Evolutionary conservation across 2,329 filamentous ascomycete species (phyloP), one percentile per base, ranked within the genome.

Genomic region (Fusarium transvaalense): DNA sequence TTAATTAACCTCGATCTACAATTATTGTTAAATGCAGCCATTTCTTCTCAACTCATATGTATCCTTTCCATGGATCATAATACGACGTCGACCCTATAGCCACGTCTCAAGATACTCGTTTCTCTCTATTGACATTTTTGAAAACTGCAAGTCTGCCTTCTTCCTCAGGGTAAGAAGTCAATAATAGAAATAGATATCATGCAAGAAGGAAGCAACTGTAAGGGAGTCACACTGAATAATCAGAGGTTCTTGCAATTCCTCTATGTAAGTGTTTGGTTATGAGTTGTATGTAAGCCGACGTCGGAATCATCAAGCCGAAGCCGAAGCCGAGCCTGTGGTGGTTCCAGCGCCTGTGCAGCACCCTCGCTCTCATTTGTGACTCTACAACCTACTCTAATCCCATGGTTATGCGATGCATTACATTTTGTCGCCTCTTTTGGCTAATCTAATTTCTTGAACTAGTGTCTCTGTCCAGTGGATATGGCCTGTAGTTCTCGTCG

Each of bases 321-420:
- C 61, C 56, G 62, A 65, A 46, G 48, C 62, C 54, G 62, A 56
- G 55, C 25, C 32, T 34, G 10, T 19, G 38, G 19, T 27, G 45
- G 17, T 27, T 43, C 32, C 10, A 53, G 19, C 21, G 15, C 23
- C 38, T 43, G 17, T 29, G 27, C n/a, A 29, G 34, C 31, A 13
- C n/a, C 9, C 5, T 23, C 14, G 5, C 21, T 27, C 21, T 27
- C 39, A 23, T 21, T 14, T 31, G 6, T 38, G 21, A 43, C 32
- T 58, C 39, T 45, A 27, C 48, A 45, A 45, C 23, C 10, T 34
- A 13, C 27, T 50, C 12, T 25, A 29, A 27, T n/a, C 17, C 19
- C 32, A 23, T 15, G 29, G 10, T 25, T 42, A 17, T 51, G 10
- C 38, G 10, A 19, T 13, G 3, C 14, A 32, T 19, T 34, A 6